Percentiles rank a stretch among this genome's conserved stretches.
These are phyloP conservation scores for Fomitopsis pinicola DNA, from an alignment of 1,284 basidiomycete species.

Conservation along the genomic window DNA sequence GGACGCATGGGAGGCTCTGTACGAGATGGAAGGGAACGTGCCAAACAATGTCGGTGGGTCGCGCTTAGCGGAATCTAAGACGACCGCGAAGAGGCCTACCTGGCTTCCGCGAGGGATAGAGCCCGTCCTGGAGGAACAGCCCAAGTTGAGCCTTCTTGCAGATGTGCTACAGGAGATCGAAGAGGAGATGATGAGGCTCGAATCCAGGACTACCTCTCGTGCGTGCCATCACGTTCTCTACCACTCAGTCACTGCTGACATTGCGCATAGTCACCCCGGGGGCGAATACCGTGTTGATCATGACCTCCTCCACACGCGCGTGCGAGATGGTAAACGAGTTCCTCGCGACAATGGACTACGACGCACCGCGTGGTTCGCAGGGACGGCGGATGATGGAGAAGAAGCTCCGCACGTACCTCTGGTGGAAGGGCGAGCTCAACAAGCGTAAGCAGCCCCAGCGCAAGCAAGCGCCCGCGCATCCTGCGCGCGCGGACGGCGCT, in stretches of 20 bases:
- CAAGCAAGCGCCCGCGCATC: slow-evolving; percentile 24
- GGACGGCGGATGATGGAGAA: slow-evolving; percentile 78
- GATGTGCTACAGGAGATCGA: slow-evolving; percentile 92
- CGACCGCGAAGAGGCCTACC: slow-evolving; percentile 17
- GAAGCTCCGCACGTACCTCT: slow-evolving; percentile 70
- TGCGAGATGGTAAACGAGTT: slow-evolving; percentile 78
- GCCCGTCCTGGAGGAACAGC: slow-evolving; percentile 88
- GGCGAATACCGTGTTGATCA: slow-evolving; percentile 79
- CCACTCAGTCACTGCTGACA: neutral
- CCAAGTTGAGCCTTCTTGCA: slow-evolving; percentile 89
- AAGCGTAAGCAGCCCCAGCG: slow-evolving; percentile 24
- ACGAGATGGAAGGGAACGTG: slow-evolving; percentile 53
- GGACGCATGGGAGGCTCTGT: slow-evolving; percentile 67
- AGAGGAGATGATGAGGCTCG: slow-evolving; percentile 72
- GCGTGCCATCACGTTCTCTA: neutral
- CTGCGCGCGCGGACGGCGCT: slow-evolving; percentile 12
- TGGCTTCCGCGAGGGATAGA: slow-evolving; percentile 83
- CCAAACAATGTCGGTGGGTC: neutral
- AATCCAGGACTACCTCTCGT: slow-evolving; percentile 34
- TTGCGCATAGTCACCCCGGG: slow-evolving; percentile 47
- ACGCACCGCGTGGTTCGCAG: slow-evolving; percentile 51
- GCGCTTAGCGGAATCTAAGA: neutral
- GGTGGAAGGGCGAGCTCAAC: slow-evolving; percentile 73
- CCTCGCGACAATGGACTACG: slow-evolving; percentile 60
- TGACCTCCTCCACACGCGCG: slow-evolving; percentile 82